Base-by-base conservation (phyloP, 345 rosid species). In the Melaleuca alternifolia region DNA sequence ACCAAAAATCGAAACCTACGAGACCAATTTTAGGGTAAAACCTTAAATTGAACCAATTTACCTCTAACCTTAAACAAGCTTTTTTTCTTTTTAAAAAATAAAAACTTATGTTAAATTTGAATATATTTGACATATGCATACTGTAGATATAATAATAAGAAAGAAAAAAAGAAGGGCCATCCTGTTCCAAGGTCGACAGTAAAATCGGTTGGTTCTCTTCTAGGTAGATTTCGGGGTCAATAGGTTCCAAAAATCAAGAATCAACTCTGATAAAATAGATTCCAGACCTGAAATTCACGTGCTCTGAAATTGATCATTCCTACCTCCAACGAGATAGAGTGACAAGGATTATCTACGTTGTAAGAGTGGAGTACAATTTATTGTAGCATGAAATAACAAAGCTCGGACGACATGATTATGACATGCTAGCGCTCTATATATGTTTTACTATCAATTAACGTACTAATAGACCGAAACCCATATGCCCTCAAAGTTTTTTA, bases 161-260 rank as follows among this genome's bases (percentile, higher is more conserved):
- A 54, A 54, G 5, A 9, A 20, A 5, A 33, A 9, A 30, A 30
- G 15, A 2, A 18, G 6, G 13, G 0, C 16, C 44, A 1, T 2
- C 12, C 0, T 33, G 11, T 37, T 71, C 26, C 1, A 5, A 37
- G 5, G 6, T 33, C 16, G 79, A 21, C 2, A 0, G 0, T 37
- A 0, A 13, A 37, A 71, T 37, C 1, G 10, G 0, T 24, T 1
- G 2, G 13, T 37, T 71, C 0, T 6, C 5, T 10, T 37, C 23
- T 71, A 71, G 79, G 11, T 23, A 1, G n/a, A 5, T 24, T 56
- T n/a, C n/a, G 10, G 1, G n/a, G 12, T 56, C 21, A 56, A 24
- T 2, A 4, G 5, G 61, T 37, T 37, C 7, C 23, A 37, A 71
- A 33, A 65, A 16, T 2, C 16, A 21, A 9, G 21, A 18, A 71